These are phyloP conservation scores for Penicillium longicatenatum DNA, from an alignment of 495 filamentous ascomycete genomes.

Conservation along the genomic window DNA sequence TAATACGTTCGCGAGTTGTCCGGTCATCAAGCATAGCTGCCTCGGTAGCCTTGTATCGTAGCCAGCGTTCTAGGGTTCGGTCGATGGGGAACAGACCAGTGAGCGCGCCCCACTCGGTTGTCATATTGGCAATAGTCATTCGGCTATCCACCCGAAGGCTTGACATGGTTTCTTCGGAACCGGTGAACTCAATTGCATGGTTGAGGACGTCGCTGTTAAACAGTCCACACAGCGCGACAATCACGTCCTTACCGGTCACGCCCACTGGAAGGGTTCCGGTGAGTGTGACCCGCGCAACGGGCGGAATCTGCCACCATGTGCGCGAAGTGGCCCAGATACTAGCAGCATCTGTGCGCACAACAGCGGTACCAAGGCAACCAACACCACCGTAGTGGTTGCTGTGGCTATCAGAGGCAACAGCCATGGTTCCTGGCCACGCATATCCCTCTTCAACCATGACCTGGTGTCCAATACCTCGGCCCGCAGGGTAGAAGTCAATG, in stretches of 20 bases:
- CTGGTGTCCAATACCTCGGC: slow-evolving; percentile 84
- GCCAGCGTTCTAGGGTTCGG: slow-evolving; percentile 68
- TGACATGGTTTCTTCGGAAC: slow-evolving; percentile 72
- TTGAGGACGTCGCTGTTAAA: slow-evolving; percentile 92
- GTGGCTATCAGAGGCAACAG: slow-evolving; percentile 82
- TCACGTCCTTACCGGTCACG: slow-evolving; percentile 94
- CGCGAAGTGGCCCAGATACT: slow-evolving; percentile 82
- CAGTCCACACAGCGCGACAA: slow-evolving; percentile 83
- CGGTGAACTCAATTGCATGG: slow-evolving; percentile 88
- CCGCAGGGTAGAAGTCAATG: slow-evolving; percentile 82
- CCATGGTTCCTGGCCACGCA: slow-evolving; percentile 80
- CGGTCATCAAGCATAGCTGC: slow-evolving; percentile 47
- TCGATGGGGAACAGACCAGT: slow-evolving; percentile 87
- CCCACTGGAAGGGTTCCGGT: slow-evolving; percentile 74
- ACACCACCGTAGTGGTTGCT: slow-evolving; percentile 92
- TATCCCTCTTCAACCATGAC: slow-evolving; percentile 87
- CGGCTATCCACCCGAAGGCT: slow-evolving; percentile 78
- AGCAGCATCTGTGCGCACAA: slow-evolving; percentile 86
- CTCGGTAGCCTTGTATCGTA: slow-evolving; percentile 72
- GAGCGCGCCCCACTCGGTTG: slow-evolving; percentile 91
- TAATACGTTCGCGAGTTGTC: slow-evolving; percentile 54
- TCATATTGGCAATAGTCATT: slow-evolving; percentile 91
- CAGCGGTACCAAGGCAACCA: slow-evolving; percentile 54
- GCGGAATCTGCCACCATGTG: slow-evolving; percentile 91
- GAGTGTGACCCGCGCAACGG: slow-evolving; percentile 77